Evolutionary conservation across 345 rosid species (phyloP).

Genomic region (Salix arbutifolia): DNA sequence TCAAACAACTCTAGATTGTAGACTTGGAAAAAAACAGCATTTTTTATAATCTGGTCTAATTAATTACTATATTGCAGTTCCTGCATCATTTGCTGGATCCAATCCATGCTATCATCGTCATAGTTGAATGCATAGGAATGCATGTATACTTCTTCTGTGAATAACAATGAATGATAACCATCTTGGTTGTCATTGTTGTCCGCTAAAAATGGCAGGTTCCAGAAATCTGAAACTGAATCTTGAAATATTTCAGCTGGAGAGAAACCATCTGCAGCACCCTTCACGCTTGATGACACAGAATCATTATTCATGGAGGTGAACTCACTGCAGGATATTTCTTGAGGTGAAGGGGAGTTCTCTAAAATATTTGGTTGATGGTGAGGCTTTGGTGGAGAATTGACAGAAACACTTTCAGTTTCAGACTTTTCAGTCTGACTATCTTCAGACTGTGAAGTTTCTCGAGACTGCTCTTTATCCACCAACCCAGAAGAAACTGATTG

Average conservation of each 20-base stretch:
- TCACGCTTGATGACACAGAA: not conserved
- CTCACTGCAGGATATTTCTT: slow-evolving; percentile 1
- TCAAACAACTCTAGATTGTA: not conserved
- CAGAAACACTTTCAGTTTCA: slow-evolving; percentile 13
- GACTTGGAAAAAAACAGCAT: not conserved
- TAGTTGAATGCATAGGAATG: not conserved
- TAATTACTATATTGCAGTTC: not conserved
- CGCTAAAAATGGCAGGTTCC: slow-evolving; percentile 14
- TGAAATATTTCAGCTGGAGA: not conserved
- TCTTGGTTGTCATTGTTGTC: not conserved
- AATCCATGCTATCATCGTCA: not conserved
- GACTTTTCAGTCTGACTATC: not conserved
- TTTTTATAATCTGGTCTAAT: not conserved
- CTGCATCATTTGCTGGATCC: slow-evolving; percentile 14
- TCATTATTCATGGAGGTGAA: not conserved
- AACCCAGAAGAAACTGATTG: not conserved
- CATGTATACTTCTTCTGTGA: not conserved
- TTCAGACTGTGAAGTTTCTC: not conserved
- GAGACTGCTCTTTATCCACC: slow-evolving; percentile 24
- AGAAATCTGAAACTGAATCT: slow-evolving; percentile 12
- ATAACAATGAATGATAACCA: not conserved
- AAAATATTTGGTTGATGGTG: not conserved
- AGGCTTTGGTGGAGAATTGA: not conserved
- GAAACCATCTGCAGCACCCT: not conserved
- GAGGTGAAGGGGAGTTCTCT: slow-evolving; percentile 23